phyloP scores from a whole-genome alignment of 2,329 filamentous ascomycete species.

The Aaosphaeria arxii region DNA sequence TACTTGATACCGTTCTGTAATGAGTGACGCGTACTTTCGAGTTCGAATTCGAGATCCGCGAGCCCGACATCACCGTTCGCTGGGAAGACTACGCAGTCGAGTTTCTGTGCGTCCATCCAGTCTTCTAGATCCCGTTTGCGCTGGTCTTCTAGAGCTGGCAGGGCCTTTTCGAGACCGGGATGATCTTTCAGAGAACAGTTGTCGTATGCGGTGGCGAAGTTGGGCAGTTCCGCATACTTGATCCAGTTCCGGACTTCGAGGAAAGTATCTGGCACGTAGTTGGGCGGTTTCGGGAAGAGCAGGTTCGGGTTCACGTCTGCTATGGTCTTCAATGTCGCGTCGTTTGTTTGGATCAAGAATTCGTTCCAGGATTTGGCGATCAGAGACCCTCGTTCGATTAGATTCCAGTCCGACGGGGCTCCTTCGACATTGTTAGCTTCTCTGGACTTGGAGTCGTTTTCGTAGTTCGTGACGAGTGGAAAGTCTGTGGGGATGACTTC shows the following conservation, averaged over 20 bases:
- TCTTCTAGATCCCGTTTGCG: conserved; percentile 51
- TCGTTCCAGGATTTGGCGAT: conserved; percentile 54
- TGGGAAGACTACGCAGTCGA: conserved; percentile 51
- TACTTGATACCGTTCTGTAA: conserved; percentile 53
- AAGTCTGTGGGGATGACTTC: conserved; percentile 45
- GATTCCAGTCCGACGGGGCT: conserved; percentile 46
- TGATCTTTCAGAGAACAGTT: conserved; percentile 41
- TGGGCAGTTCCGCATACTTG: conserved; percentile 34
- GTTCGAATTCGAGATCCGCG: conserved; percentile 46
- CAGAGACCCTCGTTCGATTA: conserved; percentile 47
- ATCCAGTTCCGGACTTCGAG: conserved; percentile 41
- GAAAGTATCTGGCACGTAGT: conserved; percentile 38
- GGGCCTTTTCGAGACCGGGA: conserved; percentile 41
- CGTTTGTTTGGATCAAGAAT: conserved; percentile 45
- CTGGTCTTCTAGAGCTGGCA: conserved; percentile 47
- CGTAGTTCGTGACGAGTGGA: conserved; percentile 46
- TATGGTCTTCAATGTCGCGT: conserved; percentile 38
- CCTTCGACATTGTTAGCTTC: conserved; percentile 42
- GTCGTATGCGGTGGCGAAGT: conserved; percentile 19
- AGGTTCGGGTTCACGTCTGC: conserved; percentile 38
- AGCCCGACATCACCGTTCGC: conserved; percentile 50
- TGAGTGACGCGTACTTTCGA: conserved; percentile 31
- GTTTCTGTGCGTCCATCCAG: conserved; percentile 44
- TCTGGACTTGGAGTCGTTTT: conserved; percentile 35
- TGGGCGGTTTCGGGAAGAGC: conserved; percentile 37